Conservation (phyloP, 129 eudicot genomes). For the Solidago caesia region DNA sequence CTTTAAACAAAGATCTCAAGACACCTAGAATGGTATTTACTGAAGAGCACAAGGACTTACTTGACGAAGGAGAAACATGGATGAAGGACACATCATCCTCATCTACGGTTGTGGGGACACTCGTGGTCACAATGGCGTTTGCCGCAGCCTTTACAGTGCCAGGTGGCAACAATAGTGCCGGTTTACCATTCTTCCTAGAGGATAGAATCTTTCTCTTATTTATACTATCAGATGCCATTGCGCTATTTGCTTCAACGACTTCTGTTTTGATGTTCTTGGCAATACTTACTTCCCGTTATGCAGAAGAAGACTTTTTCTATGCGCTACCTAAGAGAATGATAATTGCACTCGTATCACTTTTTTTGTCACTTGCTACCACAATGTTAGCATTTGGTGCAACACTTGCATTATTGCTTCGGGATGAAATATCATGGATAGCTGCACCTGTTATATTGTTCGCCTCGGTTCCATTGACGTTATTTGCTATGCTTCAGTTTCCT, state of each 20-base stretch:
- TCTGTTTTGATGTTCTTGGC: constrained; percentile 36
- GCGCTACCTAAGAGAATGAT: constrained; percentile 34
- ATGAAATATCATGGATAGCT: constrained; percentile 31
- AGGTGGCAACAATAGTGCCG: constrained; percentile 28
- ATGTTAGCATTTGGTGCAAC: constrained; percentile 31
- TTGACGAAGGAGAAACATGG: constrained; percentile 34
- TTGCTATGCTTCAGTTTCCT: constrained; percentile 51
- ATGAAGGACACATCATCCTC: constrained; percentile 33
- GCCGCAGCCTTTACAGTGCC: constrained; percentile 37
- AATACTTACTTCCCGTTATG: constrained; percentile 32
- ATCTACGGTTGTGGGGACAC: constrained; percentile 27
- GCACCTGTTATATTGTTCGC: constrained; percentile 29
- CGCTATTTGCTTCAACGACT: constrained; percentile 31
- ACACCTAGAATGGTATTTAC: constrained; percentile 37
- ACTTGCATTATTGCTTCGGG: constrained; percentile 16
- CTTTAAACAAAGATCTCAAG: constrained; percentile 25
- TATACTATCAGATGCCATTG: constrained; percentile 29
- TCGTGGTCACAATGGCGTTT: constrained; percentile 31
- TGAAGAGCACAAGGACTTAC: constrained; percentile 27
- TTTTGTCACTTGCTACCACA: constrained; percentile 34
- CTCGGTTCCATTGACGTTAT: constrained; percentile 31
- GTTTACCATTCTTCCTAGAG: constrained; percentile 21
- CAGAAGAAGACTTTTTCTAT: constrained; percentile 33
- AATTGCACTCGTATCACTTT: constrained; percentile 32
- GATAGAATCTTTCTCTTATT: constrained; percentile 22